Evolutionary conservation across 2,329 filamentous ascomycete genomes (phyloP).

Genomic region (Diplodia intermedia): DNA sequence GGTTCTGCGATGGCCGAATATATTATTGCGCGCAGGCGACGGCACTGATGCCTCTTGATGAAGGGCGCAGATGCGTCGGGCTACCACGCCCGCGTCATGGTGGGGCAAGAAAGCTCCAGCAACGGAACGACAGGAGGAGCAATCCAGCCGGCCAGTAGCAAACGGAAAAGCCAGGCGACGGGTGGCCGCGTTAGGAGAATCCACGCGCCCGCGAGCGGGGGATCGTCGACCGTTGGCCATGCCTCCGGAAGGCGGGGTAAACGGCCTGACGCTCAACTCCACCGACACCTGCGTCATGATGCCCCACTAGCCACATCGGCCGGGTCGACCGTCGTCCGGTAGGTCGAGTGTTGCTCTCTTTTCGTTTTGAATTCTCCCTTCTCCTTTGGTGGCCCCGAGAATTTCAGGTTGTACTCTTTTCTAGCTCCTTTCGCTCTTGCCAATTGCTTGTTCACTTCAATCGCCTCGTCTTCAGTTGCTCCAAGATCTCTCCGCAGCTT

Average conservation of each 20-base stretch:
- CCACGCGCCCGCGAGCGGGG: conserved; percentile 1
- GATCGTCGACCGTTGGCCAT: conserved; percentile 25
- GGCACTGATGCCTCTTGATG: too few species aligned
- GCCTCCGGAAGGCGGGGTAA: conserved; percentile 15
- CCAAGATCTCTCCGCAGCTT: not conserved
- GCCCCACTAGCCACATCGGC: not conserved
- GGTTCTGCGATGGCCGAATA: not conserved
- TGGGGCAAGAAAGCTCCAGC: not conserved
- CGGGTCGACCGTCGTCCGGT: conserved; percentile 15
- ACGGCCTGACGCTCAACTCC: not conserved
- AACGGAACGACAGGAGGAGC: not conserved
- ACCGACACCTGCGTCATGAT: not conserved
- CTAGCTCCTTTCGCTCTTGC: not conserved
- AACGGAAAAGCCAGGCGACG: not conserved
- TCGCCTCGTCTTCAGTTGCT: not conserved
- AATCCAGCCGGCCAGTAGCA: not conserved
- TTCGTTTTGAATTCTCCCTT: too few species aligned
- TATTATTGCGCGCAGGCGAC: not conserved
- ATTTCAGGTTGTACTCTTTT: not conserved
- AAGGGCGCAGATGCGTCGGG: not conserved
- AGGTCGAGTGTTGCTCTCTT: not conserved
- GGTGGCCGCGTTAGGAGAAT: not conserved
- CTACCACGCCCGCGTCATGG: conserved; percentile 11
- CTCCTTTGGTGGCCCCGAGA: too few species aligned
- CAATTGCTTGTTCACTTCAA: not conserved